These are phyloP conservation scores for Trifolium repens DNA, from an alignment of 306 rosid genomes.

Conservation along the genomic window DNA sequence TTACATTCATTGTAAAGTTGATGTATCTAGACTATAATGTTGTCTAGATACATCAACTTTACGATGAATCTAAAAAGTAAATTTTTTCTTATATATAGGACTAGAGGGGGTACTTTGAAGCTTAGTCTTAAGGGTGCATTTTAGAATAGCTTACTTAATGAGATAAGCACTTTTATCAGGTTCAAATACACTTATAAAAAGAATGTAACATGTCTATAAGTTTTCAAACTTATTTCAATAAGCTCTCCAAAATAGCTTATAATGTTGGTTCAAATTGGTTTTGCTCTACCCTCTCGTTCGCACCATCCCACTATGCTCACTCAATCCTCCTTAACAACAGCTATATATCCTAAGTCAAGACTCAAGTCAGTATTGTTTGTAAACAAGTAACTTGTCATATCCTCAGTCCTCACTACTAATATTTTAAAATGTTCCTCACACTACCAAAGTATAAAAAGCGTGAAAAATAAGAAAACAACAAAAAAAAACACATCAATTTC, in stretches of 20 bases:
- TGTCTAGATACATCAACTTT: too few species aligned
- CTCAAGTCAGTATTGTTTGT: background rate
- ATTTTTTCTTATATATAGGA: too few species aligned
- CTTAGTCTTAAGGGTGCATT: background rate
- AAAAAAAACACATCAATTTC: conserved; percentile 4
- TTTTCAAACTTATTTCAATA: background rate
- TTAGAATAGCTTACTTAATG: background rate
- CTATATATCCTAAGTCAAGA: background rate
- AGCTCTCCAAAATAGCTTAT: background rate
- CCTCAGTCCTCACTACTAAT: background rate
- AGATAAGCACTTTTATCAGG: background rate
- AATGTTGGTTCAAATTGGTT: conserved; percentile 13
- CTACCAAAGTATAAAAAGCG: background rate
- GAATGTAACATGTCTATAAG: background rate
- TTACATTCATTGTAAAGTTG: too few species aligned
- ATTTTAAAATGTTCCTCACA: conserved; percentile 1
- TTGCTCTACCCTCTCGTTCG: background rate
- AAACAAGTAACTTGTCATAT: conserved; percentile 2
- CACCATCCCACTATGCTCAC: conserved; percentile 20
- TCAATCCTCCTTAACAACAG: background rate
- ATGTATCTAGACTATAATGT: too few species aligned
- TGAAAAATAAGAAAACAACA: background rate
- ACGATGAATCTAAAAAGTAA: too few species aligned
- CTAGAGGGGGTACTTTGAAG: too few species aligned
- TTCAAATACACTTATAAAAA: background rate